Base-by-base conservation (phyloP, 129 eudicot species). In the Ambrosia trifida region DNA sequence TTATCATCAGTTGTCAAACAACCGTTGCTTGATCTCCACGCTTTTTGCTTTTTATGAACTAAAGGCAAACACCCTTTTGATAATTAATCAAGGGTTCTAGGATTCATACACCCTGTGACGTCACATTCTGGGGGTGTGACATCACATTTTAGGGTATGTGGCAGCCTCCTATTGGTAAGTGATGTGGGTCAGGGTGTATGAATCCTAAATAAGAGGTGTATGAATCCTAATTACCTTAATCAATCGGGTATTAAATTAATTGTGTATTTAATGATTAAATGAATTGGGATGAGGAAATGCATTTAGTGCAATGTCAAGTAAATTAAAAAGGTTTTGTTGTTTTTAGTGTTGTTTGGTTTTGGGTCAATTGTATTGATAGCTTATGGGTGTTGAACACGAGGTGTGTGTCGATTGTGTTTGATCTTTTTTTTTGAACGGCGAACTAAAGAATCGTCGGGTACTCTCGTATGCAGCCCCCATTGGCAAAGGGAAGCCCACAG, bases 221-320 rank as follows among this genome's bases (percentile, higher is more conserved):
- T n/a, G n/a, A n/a, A n/a, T n/a, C n/a, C n/a, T n/a, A n/a, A n/a
- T n/a, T n/a, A n/a, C n/a, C n/a, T n/a, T n/a, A n/a, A n/a, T 24
- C 28, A 24, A 24, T 24, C 28, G 28, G 28, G 28, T 24, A 24
- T 24, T 24, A 24, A 24, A 24, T 24, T 24, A 24, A 24, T 50
- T 60, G 4, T 38, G 4, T 63, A 0, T 10, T 44, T 66, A 10
- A 16, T 67, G 28, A 43, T 7, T 17, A 9, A 53, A 17, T 33
- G 12, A 35, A 18, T 20, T 35, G 51, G 35, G 54, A 18, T 43
- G 86, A 80, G 69, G 99, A 94, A 76, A 58, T 94, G 43, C 99
- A 94, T 80, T 81, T 94, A 60, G 96, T 94, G 97, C 99, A 71
- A 94, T 94, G 97, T 83, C 85, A 49, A 94, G 97, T 61, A 94